Base-by-base conservation (phyloP, 352 stramenopile species). In the Peronospora destructor region DNA sequence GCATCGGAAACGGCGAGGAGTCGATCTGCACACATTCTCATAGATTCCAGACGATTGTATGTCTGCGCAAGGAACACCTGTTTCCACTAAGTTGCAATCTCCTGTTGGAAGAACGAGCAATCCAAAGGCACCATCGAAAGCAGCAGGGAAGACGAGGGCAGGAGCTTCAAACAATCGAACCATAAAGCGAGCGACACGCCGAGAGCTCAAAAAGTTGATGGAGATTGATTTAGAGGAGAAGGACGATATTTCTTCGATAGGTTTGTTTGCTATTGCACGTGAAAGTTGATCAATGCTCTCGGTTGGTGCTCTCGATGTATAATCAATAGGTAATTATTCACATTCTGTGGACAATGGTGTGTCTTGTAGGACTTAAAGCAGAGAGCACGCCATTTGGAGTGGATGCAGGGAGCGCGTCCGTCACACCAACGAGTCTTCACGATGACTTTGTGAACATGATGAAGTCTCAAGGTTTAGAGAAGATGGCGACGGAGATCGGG, bases 361-460 rank as follows among this genome's bases (percentile, higher is more conserved):
- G 12, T 46, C 19, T 32, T 11, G n/a, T 34, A 52, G 53, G 37
- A 14, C 49, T 60, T 17, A 68, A 65, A 30, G 39, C 29, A 12
- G 46, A 71, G 54, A 39, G 21, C 19, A 64, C 50, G 34, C 49
- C 71, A 10, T 81, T 84, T 49, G 68, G 65, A 17, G 63, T 71
- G n/a, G 61, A 79, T 45, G 40, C 47, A 21, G 55, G 33, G 17
- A 73, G 39, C 21, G 52, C 61, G 11, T 58, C 55, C 11, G 63
- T 76, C 19, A 85, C 82, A 0, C 68, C 82, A 8, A 84, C 64
- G 36, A 92, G 82, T 61, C 74, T 92, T 19, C 82, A 92, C 49
- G 82, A 92, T 44, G 82, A 93, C 48, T 91, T 93, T 51, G 73
- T 91, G 38, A 89, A 85, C 40, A 68, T 93, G 47, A 93, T 93